These are phyloP conservation scores for Kwoniella dejecticola DNA, from an alignment of 768 basidiomycete genomes.

Conservation along the genomic window DNA sequence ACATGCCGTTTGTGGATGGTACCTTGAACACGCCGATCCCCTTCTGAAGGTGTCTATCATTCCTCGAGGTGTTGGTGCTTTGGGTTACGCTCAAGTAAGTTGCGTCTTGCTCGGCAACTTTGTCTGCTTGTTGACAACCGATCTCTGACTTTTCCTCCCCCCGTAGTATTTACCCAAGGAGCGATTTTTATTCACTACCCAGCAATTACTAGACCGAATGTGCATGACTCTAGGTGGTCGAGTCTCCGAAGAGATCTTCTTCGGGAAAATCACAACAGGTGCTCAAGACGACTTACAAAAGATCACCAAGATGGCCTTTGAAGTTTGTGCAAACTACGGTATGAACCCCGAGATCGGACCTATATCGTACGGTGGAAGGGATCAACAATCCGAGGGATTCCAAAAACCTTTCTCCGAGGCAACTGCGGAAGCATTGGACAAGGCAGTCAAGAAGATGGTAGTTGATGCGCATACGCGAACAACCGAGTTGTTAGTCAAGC, in stretches of 20 bases:
- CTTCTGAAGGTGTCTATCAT: constrained; percentile 98
- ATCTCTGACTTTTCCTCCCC: constrained; percentile 1
- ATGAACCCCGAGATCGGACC: constrained; percentile 95
- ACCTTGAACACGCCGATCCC: constrained; percentile 94
- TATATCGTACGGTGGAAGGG: constrained; percentile 89
- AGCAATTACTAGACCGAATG: constrained; percentile 92
- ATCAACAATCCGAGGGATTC: constrained; percentile 81
- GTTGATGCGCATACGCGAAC: constrained; percentile 82
- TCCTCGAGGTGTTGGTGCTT: constrained; percentile 88
- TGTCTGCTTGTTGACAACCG: constrained; percentile 26
- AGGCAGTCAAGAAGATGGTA: constrained; percentile 88
- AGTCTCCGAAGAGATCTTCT: constrained; percentile 98
- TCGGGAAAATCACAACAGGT: constrained; percentile 89
- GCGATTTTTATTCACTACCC: constrained; percentile 90
- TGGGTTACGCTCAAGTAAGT: constrained; percentile 89
- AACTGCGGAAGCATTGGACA: constrained; percentile 89
- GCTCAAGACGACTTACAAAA: constrained; percentile 98
- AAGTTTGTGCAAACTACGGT: constrained; percentile 87
- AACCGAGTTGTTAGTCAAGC: constrained; percentile 72
- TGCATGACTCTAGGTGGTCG: constrained; percentile 98
- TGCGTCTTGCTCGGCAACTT: background rate
- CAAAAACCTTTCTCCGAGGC: constrained; percentile 98
- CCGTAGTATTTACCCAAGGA: constrained; percentile 84
- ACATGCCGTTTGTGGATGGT: constrained; percentile 98
- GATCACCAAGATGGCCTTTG: constrained; percentile 96